phyloP scores from a whole-genome alignment of 2,329 filamentous ascomycete species.

The Diaporthe longicolla region DNA sequence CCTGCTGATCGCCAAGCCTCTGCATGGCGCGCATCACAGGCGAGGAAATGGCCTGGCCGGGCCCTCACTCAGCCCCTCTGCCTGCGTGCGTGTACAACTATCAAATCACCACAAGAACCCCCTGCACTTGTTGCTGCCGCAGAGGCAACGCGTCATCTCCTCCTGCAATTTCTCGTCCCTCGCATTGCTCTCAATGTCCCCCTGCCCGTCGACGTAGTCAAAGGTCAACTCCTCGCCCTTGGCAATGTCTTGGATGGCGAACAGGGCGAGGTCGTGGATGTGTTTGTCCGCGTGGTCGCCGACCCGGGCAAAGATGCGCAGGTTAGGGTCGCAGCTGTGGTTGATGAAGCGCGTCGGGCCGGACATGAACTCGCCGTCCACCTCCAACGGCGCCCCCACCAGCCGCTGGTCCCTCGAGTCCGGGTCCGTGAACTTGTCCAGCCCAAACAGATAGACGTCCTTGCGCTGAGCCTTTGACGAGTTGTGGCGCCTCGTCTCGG shows the following conservation, averaged over 20 bases:
- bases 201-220: constrained; percentile 80
- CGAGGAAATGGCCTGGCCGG: background rate
- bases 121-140: constrained; percentile 76
- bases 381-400: constrained; percentile 69
- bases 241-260: constrained; percentile 76
- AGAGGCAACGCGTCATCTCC: constrained; percentile 73
- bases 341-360: constrained; percentile 88
- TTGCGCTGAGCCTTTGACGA: constrained; percentile 73
- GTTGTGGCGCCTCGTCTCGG: constrained; percentile 72
- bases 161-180: constrained; percentile 62
- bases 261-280: constrained; percentile 83
- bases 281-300: constrained; percentile 82
- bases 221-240: constrained; percentile 81
- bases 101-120: constrained; percentile 74
- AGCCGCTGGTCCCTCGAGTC: constrained; percentile 70
- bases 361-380: constrained; percentile 82
- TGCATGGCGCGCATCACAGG: background rate
- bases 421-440: constrained; percentile 82
- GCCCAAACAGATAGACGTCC: constrained; percentile 82
- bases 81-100: background rate
- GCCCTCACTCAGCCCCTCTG: background rate
- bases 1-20: background rate
- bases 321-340: constrained; percentile 84
- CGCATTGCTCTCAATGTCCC: constrained; percentile 63
- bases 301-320: constrained; percentile 83